These are phyloP conservation scores for Candida mesenterica DNA, from an alignment of 1,139 yeast species.

Conservation along the genomic window DNA sequence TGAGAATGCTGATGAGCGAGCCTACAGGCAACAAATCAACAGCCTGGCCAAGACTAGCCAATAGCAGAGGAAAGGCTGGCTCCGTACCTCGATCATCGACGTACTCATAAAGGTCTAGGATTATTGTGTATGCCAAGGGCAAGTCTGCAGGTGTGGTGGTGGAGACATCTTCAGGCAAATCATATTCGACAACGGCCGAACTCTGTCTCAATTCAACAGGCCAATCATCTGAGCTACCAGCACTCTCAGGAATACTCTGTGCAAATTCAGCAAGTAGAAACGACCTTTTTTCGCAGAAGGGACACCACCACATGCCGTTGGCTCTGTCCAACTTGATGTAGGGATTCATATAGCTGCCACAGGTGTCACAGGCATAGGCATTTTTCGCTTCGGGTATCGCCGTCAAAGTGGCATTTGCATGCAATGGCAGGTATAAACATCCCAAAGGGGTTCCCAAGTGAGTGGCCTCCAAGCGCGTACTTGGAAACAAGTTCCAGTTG, in stretches of 20 bases:
- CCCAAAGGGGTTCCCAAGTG: conserved; percentile 38
- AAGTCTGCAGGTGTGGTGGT: conserved; percentile 6
- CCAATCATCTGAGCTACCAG: conserved; percentile 20
- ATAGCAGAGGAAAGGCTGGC: conserved; percentile 20
- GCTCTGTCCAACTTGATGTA: conserved; percentile 28
- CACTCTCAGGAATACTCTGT: conserved; percentile 17
- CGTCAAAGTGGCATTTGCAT: not conserved
- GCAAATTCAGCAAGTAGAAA: conserved; percentile 19
- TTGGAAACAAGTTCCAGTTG: conserved; percentile 57
- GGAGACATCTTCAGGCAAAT: conserved; percentile 25
- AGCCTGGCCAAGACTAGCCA: conserved; percentile 16
- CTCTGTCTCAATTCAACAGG: conserved; percentile 27
- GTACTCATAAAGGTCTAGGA: conserved; percentile 34
- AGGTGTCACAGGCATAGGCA: conserved; percentile 27
- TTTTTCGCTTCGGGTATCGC: conserved; percentile 1
- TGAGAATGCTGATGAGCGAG: conserved; percentile 24
- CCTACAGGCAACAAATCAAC: conserved; percentile 23
- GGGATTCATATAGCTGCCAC: conserved; percentile 31
- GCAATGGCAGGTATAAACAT: conserved; percentile 35
- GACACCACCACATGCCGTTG: conserved; percentile 43
- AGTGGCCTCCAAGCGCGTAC: conserved; percentile 36
- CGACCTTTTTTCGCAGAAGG: conserved; percentile 30
- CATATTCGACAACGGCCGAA: conserved; percentile 27
- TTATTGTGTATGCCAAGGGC: conserved; percentile 21
- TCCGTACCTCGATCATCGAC: conserved; percentile 20